Percentiles rank a stretch among this genome's conserved stretches.
phyloP scores from a whole-genome alignment of 306 rosid species.

The Prunus campanulata region DNA sequence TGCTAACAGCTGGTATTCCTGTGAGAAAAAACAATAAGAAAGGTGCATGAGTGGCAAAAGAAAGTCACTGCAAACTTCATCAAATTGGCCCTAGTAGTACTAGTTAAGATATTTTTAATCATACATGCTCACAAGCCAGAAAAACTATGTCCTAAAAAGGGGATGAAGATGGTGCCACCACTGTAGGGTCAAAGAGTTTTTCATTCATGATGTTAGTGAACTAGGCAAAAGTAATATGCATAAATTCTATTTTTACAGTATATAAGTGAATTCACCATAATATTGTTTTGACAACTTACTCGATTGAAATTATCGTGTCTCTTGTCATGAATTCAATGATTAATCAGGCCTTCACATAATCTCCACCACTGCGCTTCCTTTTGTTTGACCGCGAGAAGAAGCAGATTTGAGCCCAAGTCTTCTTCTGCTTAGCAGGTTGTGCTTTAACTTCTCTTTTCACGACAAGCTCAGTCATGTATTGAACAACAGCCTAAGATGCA shows the following conservation, averaged over 20 bases:
- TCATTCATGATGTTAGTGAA: not conserved
- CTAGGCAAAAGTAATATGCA: not conserved
- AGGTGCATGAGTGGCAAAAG: slow-evolving; percentile 2
- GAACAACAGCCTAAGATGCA: slow-evolving; percentile 79
- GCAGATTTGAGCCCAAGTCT: slow-evolving; percentile 75
- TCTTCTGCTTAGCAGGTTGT: slow-evolving; percentile 60
- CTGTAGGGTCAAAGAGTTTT: not conserved
- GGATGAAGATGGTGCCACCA: not conserved
- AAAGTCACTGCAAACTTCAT: slow-evolving; percentile 17
- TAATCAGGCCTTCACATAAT: slow-evolving; percentile 53
- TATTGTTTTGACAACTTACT: slow-evolving; percentile 38
- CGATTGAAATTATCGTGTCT: slow-evolving; percentile 20
- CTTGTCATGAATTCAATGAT: slow-evolving; percentile 15
- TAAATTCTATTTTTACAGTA: not conserved
- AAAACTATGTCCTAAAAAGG: not conserved
- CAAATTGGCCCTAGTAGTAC: not conserved
- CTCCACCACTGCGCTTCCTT: slow-evolving; percentile 62
- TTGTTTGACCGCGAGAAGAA: slow-evolving; percentile 67
- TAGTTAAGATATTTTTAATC: not conserved
- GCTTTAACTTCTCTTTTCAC: slow-evolving; percentile 54
- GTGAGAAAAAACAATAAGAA: slow-evolving; percentile 16
- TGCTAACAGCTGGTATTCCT: slow-evolving; percentile 38
- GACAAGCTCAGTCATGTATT: slow-evolving; percentile 67
- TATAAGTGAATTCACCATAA: not conserved
- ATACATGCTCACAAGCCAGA: not conserved